Percentiles rank a stretch among this genome's conserved stretches.
Conservation (phyloP, 139 green algal species). For the Gonium pectorale region DNA sequence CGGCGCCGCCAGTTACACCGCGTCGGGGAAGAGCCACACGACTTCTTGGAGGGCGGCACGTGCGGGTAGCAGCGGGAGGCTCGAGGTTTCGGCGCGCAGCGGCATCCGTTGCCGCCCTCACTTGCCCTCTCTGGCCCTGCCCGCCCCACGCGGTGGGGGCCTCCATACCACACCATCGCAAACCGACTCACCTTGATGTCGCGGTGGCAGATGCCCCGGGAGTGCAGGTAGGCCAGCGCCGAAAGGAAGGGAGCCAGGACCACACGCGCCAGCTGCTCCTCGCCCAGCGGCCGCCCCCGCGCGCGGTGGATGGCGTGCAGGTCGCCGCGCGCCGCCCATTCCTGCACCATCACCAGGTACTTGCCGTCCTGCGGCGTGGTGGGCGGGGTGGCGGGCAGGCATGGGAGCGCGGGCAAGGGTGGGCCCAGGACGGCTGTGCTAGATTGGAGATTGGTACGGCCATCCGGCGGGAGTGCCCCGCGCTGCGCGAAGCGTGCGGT, state of each 20-base stretch:
- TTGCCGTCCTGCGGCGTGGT: background rate
- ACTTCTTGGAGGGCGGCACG: too few relatives aligned
- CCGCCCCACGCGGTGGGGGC: too few relatives aligned
- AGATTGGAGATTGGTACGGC: background rate
- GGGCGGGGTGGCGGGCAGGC: background rate
- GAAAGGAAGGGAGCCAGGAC: slow-evolving; percentile 26
- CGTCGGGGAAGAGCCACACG: too few relatives aligned
- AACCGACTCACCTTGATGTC: slow-evolving; percentile 5
- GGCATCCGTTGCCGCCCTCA: too few relatives aligned
- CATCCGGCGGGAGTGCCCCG: too few relatives aligned
- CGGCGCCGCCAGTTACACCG: too few relatives aligned
- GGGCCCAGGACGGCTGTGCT: background rate
- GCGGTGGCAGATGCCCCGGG: slow-evolving; percentile 21
- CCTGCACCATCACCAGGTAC: slow-evolving; percentile 30
- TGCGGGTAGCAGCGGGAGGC: too few relatives aligned
- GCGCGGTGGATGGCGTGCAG: background rate
- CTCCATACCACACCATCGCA: too few relatives aligned
- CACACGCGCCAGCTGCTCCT: slow-evolving; percentile 19
- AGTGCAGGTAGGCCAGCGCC: slow-evolving; percentile 27
- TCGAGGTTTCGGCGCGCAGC: too few relatives aligned
- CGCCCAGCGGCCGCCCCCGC: background rate
- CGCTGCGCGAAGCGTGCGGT: too few relatives aligned
- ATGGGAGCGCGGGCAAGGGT: background rate
- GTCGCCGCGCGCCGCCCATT: slow-evolving; percentile 5
- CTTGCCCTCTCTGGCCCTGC: too few relatives aligned